Evolutionary conservation across 2,329 filamentous ascomycete species (phyloP), one percentile per base, ranked within the genome.

Genomic region (Aspergillus sp.): DNA sequence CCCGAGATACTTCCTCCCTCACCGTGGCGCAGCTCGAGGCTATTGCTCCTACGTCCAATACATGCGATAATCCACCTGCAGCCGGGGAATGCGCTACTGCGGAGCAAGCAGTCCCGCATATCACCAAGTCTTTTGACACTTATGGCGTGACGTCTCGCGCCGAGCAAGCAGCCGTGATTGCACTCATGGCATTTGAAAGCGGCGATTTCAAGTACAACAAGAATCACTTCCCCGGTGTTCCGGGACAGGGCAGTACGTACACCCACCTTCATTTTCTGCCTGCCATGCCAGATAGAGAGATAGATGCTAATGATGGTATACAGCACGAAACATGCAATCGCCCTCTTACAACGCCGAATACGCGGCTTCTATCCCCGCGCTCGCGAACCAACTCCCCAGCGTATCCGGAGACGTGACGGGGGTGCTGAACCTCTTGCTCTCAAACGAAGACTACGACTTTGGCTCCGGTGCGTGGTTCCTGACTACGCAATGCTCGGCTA

Each of bases 131-230:
- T 38, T 87, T 92, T 73, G 59, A 69, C 17, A 75, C 80, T 10
- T 89, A 91, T 79, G 65, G 73, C 3, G 78, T 92, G 66, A 81
- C 76, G 51, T 73, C 74, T 36, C 75, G 77, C 21, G 83, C 81
- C 21, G 85, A 89, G 67, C 87, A 90, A 71, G 90, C 90, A 6
- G 90, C 88, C 21, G 75, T 93, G 15, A 71, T 95, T 47, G 81
- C 87, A 11, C 80, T 92, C 70, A 89, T 91, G 78, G 85, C 88
- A 10, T 88, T 87, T 71, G 92, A 96, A 78, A 86, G 85, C 1
- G 86, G 59, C 21, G 82, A 88, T 63, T 90, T 93, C 77, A 82
- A 84, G 68, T 93, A 85, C 82, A 90, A 88, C 17, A 54, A 44
- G 52, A 65, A 65, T 32, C 58, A 67, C 49, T 61, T 39, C 4